Evolutionary conservation across 1,284 basidiomycete species (phyloP), one percentile per base, ranked within the genome.

Genomic region (Moesziomyces antarcticus): DNA sequence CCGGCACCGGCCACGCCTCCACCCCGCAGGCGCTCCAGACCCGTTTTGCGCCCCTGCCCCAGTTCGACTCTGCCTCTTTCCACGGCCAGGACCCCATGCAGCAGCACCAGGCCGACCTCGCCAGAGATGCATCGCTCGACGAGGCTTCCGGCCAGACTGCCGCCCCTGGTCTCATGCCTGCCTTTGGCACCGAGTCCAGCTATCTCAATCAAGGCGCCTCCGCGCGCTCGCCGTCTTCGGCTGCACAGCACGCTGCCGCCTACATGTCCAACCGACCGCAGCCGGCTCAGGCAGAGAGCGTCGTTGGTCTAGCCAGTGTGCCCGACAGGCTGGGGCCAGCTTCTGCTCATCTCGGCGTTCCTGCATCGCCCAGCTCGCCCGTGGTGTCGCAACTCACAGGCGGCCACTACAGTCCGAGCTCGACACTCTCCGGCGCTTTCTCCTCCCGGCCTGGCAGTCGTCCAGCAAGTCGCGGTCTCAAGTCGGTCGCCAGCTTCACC

Each of bases 401-500:
- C 33, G 65, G 61, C 40, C 69, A 69, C 16, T 50, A 66, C 50
- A 75, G 73, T 50, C 73, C 73, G 6, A 69, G 65, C 42, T 75
- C 73, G 2, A 75, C 73, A 6, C 50, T 75, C 4, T 75, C 68
- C 3, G 73, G 73, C 42, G 73, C 73, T 7, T 75, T 75, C 37
- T 72, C 73, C 10, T 72, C 70, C 22, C 70, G 70, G 5, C 71
- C 73, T 5, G 66, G 66, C 35, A 75, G 73, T 56, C 61, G 73
- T 4, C 73, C 73, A 7, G 61, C 50, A 14, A 75, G 73, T 51
- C 66, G 65, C 13, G 73, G 73, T 18, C 64, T 75, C 59, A 73
- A 73, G 27, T 75, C 73, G 33, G 70, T 75, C 8, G 73, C 73
- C 30, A 73, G 66, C 60, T 75, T 75, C 65, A 73, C 70, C 20